Base-by-base conservation (phyloP, 257 asterid genomes). In the Gentiana dahurica region DNA sequence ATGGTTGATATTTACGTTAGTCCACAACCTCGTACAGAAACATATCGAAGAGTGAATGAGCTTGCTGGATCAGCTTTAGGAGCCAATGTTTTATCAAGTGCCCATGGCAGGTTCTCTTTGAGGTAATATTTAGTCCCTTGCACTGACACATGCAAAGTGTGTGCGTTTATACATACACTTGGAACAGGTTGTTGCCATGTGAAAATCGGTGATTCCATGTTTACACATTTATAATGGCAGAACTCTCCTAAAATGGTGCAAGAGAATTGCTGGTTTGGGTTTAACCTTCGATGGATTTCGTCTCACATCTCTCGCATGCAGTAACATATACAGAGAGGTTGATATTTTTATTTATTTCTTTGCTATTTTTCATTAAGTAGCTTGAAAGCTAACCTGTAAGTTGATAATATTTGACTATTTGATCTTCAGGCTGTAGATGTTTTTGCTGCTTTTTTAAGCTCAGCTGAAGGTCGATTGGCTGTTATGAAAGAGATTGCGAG, bases 231-330 rank as follows among this genome's bases (percentile, higher is more conserved):
- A 5, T 41, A 56, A 71, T 71, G 58, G 70, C 62, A 91, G 98
- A 65, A 97, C 87, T 78, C 90, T 92, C 46, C 88, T 92, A 56
- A 92, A 88, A 77, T 74, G 94, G 78, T 83, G 96, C 79, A 81
- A 89, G 73, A 80, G 98, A 62, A 77, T 92, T 72, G 68, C 69
- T 24, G 75, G 78, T 62, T 65, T 76, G 65, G 79, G 79, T 10
- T 53, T 74, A 63, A 61, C 52, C 62, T 75, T 60, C 65, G 67
- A 57, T 46, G 64, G 67, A 59, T 86, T 67, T 41, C 68, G 63
- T 47, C 69, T 78, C 51, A 65, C 95, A 8, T 49, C 72, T 47
- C 61, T 72, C 73, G 81, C 71, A 24, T 55, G 84, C 62, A 71
- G 77, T n/a, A 70, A 58, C 49, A 85, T 92, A 53, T 83, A 70